Base-by-base conservation (phyloP, 805 yeast species). In the Starmerella ratchasimensis region DNA sequence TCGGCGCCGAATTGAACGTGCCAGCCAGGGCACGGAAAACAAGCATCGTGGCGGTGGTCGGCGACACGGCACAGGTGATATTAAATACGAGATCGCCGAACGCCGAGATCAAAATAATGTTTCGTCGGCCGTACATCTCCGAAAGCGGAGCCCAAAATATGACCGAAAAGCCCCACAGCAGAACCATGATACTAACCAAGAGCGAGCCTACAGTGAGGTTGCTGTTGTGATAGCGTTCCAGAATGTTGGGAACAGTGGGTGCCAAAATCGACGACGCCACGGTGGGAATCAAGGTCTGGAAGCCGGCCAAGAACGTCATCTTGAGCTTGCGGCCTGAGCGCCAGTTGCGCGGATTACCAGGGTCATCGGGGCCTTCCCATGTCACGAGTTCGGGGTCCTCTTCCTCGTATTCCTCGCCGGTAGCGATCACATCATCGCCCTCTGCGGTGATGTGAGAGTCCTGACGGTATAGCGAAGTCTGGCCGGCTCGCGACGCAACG, bases 161-260 rank as follows among this genome's bases (percentile, higher is more conserved):
- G 1, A 84, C 83, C 10, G 78, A 78, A 16, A 71, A 43, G 0
- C 81, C 82, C 66, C 80, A 65, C 1, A 83, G 81, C 47, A 76
- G 62, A n/a, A 78, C 67, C 62, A 72, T 75, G 25, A 78, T 65
- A 0, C 80, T 69, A 3, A 78, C 75, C 21, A 72, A 69, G 44
- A 76, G 57, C 0, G 76, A 62, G 31, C 65, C 57, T 2, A 74
- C 65, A 2, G 65, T 59, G 0, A 60, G 37, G 29, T 61, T 56
- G 3, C 62, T 54, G 29, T 70, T 65, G 34, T 60, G 55, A 39
- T 73, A 67, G 2, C 62, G 63, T 5, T 42, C 55, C 4, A 71
- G 52, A 28, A 76, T 72, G 6, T 61, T 61, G 0, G 63, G 46
- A 46, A 71, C 64, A 0, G 79, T 80, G 0, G 81, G 80, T 0